Base-by-base conservation (phyloP, 2,329 filamentous ascomycete genomes). In the Exophiala sp. region DNA sequence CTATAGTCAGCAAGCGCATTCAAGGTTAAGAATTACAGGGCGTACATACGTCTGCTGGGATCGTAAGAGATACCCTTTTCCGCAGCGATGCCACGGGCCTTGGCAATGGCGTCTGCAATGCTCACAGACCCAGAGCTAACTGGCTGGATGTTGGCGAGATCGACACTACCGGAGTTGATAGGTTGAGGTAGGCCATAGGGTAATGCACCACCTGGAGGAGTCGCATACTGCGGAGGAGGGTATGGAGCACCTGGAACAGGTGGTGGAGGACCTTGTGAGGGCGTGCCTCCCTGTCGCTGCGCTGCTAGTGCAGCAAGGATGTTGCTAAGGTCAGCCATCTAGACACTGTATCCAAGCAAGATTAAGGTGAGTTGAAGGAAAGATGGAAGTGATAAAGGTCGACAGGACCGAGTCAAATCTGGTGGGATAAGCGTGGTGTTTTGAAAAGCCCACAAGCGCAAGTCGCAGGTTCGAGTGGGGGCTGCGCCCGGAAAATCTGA, bases 101-200 rank as follows among this genome's bases (percentile, higher is more conserved):
- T 89, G 36, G 90, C 88, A 64, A 95, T 86, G 45, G 89, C 88
- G 69, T 95, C 89, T 54, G 87, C 82, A 60, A 95, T 86, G 70
- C 86, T 92, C 63, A 95, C 86, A 16, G 87, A 89, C 54, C 90
- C 90, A 29, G 88, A 88, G 68, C 81, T 89, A 51, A 87, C 81
- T 3, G 90, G 89, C 65, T 88, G 87, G 67, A 94, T 89, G 51
- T 82, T 80, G 71, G 86, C 91, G 48, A 95, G 73, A 67, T 95
- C 89, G 59, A 95, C 77, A 63, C 83, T 91, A 47, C 89, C 89
- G 55, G 87, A 88, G 52, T 57, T 66, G 52, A 65, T 67, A 40
- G 69, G 68, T 34, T 72, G 72, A 39, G 74, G 74, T 36, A 76
- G 62, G 7, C 66, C 61, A 54, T 73, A 75, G 42, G 72, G 68